phyloP scores from a whole-genome alignment of 495 filamentous ascomycete species.

The Hypoxylon rickii region DNA sequence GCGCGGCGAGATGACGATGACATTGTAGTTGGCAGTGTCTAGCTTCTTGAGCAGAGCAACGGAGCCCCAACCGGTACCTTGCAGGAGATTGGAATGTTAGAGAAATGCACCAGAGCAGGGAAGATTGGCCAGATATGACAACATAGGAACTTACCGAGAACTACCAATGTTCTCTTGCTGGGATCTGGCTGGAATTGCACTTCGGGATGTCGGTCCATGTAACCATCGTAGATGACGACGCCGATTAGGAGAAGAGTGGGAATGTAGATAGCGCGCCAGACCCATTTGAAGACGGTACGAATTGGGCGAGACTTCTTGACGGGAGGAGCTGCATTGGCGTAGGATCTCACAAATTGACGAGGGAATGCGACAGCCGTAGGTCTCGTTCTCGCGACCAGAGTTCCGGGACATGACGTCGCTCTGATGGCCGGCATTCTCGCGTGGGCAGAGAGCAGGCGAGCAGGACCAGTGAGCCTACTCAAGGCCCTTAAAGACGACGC shows the following conservation, averaged over 20 bases:
- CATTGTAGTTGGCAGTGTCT: constrained; percentile 98
- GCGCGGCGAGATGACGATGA: constrained; percentile 91
- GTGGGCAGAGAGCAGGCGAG: constrained; percentile 21
- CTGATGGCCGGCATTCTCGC: constrained; percentile 12
- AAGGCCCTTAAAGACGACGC: constrained; percentile 31
- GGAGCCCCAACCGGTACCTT: constrained; percentile 85
- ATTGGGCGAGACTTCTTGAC: constrained; percentile 48
- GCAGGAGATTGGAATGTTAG: constrained; percentile 22
- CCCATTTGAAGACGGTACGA: constrained; percentile 47
- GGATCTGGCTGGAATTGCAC: constrained; percentile 83
- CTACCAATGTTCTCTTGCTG: constrained; percentile 93
- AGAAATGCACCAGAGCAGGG: neutral
- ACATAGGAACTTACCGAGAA: constrained; percentile 87
- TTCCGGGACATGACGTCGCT: constrained; percentile 24
- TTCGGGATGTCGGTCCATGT: constrained; percentile 75
- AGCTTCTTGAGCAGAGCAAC: constrained; percentile 97
- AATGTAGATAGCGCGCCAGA: constrained; percentile 79
- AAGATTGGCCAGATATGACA: constrained; percentile 5
- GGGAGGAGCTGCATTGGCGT: constrained; percentile 41
- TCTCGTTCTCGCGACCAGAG: constrained; percentile 13
- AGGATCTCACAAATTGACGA: constrained; percentile 48
- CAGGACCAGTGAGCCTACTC: constrained; percentile 16
- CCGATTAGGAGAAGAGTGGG: constrained; percentile 67
- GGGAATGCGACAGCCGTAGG: constrained; percentile 8
- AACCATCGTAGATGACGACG: constrained; percentile 80